Evolutionary conservation across 768 basidiomycete genomes (phyloP), one percentile per base, ranked within the genome.

Genomic region (Peribolospora kevripleyi): DNA sequence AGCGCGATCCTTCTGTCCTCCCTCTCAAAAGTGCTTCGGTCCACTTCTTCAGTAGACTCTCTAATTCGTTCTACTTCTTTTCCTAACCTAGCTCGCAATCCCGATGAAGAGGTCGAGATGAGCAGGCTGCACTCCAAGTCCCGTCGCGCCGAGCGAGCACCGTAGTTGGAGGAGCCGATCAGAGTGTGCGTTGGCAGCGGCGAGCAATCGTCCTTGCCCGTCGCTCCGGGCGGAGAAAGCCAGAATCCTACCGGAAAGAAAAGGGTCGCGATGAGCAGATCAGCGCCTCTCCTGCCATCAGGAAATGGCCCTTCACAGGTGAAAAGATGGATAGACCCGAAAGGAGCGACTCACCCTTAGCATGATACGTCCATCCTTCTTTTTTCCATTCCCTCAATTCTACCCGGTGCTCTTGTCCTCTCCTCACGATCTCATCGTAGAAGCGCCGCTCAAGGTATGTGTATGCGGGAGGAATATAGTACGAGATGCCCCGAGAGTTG

Each of bases 281-380:
- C 46, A 48, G 53, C 25, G 25, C 25, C 25, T 25, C 25, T 25
- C 25, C 25, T 25, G 25, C 25, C 25, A 25, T 25, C 25, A 25
- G 25, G 25, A 3, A 25, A 14, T 8, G 46, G 9, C 6, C 4
- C 10, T 36, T 45, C 4, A 25, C 45, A 48, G 7, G 46, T 7
- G 25, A 6, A 38, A 8, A 37, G 37, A 25, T 13, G 40, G 42
- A 25, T 25, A 25, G 25, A 25, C 25, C 25, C 25, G 25, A 40
- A 52, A 10, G 53, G 38, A 7, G 41, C 54, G 43, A 59, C 66
- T 45, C 58, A 91, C 90, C 93, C 74, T 98, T 98, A 37, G 93
- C 84, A 64, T 98, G 93, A 69, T 98, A 98, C 1, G 93, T 97
- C 93, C 93, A 98, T 3, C 81, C 85, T 36, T 73, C 70, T 59